Evolutionary conservation across 305 asterid genomes (phyloP).

Genomic region (Fraxinus floribunda): DNA sequence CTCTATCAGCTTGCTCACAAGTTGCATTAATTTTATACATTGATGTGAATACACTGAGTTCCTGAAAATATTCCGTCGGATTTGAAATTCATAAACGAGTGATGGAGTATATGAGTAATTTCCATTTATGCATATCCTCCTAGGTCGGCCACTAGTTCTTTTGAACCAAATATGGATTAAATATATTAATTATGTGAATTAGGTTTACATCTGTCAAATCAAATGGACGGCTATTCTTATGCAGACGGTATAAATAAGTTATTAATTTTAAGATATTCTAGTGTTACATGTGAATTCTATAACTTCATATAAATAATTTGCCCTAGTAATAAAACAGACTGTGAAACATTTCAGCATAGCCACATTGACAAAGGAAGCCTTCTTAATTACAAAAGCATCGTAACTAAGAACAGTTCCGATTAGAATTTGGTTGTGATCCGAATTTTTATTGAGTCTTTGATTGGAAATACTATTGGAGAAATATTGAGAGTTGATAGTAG

Average conservation of each 20-base stretch:
- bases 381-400: neutral
- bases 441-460: too few relatives aligned
- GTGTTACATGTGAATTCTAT: neutral
- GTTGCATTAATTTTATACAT: constrained; percentile 20
- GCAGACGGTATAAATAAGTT: neutral
- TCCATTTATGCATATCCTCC: neutral
- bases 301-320: neutral
- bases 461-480: too few relatives aligned
- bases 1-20: neutral
- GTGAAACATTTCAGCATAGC: neutral
- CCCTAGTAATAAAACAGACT: too few relatives aligned
- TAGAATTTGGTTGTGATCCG: too few relatives aligned
- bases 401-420: too few relatives aligned
- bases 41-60: neutral
- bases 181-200: neutral
- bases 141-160: constrained; percentile 19
- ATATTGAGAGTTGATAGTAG: too few relatives aligned
- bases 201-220: neutral
- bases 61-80: constrained; percentile 12
- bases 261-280: neutral
- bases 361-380: neutral
- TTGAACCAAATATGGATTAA: neutral
- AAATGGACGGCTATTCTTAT: neutral
- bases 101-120: neutral
- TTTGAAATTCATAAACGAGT: constrained; percentile 9